Evolutionary conservation across 2,329 filamentous ascomycete genomes (phyloP), one percentile per base, ranked within the genome.

Genomic region (Myriosclerotinia curreyana): DNA sequence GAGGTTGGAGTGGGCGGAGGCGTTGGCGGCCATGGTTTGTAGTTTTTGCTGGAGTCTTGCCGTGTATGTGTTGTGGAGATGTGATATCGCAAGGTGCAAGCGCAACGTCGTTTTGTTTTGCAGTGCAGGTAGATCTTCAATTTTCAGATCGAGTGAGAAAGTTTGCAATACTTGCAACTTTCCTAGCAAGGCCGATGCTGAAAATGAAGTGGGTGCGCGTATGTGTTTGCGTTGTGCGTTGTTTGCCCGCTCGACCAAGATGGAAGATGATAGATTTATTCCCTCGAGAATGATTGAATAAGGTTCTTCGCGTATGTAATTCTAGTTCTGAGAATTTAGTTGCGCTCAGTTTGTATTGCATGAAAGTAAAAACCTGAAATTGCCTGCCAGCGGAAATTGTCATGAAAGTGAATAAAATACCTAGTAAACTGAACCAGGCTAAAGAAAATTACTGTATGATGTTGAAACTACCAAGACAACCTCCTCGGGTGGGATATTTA

Each of bases 1-100:
- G 31, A 56, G 52, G 17, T 49, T 17, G n/a, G 56, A 60, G 48
- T 60, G 56, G 1, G 44, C 15, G 34, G 56, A 40, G 15, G 56
- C 34, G 31, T 28, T n/a, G 28, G 46, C 56, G n/a, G 56, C 34
- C 56, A 60, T 60, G 15, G 20, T 50, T 46, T n/a, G 28, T 12
- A 11, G 12, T 7, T 58, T 28, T 11, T 14, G 9, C 11, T 22
- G 20, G 2, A 20, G 11, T 8, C 20, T 0, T 12, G n/a, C 14
- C 25, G 2, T 48, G 2, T 38, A 7, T 58, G 1, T 4, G 25
- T 15, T 3, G 12, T 22, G 12, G 14, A 40, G 2, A 36, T 58
- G 5, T 58, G 28, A 36, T 25, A 8, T 48, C 36, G 11, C 9
- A 49, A 5, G 22, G 11, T 14, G 11, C 5, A 6, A 49, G 11